A percentile compares a stretch with the other conserved stretches of the same genome.
Evolutionary conservation across 208 protist species (phyloP).

Genomic region (Wallacemonas sp.): DNA sequence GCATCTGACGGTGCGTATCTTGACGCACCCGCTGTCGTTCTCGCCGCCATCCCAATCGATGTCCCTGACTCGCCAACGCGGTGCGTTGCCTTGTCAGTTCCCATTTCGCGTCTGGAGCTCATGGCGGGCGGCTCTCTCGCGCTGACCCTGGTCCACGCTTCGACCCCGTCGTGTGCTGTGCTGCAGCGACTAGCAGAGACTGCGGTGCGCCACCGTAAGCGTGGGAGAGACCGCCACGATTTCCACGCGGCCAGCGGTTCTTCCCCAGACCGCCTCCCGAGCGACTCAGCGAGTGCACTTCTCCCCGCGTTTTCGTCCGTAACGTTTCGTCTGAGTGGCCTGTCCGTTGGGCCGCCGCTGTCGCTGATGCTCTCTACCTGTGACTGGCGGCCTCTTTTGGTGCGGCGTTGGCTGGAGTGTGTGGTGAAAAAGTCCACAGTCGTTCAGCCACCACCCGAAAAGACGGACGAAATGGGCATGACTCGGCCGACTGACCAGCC

Average conservation of each 20-base stretch:
- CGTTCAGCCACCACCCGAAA: constrained; percentile 9
- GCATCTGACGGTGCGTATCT: neutral
- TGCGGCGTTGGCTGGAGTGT: constrained; percentile 65
- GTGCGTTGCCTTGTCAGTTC: neutral
- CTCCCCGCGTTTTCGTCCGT: constrained; percentile 10
- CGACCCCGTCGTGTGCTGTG: neutral
- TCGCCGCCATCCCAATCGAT: neutral
- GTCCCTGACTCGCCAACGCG: neutral
- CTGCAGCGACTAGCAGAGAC: neutral
- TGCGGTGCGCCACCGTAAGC: neutral
- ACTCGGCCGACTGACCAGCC: neutral
- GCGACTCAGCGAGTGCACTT: neutral
- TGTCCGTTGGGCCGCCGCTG: constrained; percentile 3
- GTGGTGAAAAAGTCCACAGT: constrained; percentile 47
- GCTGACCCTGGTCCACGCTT: neutral
- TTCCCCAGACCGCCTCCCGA: no score
- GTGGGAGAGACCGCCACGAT: no score
- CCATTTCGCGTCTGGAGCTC: constrained; percentile 19
- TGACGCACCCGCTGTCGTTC: neutral
- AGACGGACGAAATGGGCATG: constrained; percentile 14
- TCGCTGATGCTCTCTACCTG: constrained; percentile 1
- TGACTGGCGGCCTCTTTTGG: constrained; percentile 59
- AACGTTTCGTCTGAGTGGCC: constrained; percentile 17
- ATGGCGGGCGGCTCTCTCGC: constrained; percentile 13
- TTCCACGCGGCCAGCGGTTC: no score